A percentile compares a stretch with the other conserved stretches of the same genome.
Conservation (phyloP, 768 basidiomycete species). For the Mycena kentingensis region DNA sequence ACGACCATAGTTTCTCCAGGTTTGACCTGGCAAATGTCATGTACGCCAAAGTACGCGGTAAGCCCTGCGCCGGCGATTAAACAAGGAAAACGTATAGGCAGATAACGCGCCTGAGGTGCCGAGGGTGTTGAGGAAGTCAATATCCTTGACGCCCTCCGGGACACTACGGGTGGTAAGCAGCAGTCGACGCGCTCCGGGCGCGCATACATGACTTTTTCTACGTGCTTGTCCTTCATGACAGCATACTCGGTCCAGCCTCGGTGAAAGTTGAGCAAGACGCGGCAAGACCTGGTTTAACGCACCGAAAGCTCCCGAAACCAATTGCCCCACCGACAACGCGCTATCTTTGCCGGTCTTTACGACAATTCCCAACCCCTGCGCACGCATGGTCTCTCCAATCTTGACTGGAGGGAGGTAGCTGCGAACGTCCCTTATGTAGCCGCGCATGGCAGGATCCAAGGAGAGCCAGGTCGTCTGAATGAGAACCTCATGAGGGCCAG, state of each 20-base stretch:
- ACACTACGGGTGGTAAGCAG: slow-evolving; percentile 37
- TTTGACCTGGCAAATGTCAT: slow-evolving; percentile 79
- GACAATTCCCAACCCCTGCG: slow-evolving; percentile 66
- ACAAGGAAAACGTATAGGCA: not conserved
- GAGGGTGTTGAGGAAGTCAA: slow-evolving; percentile 86
- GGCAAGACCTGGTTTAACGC: slow-evolving; percentile 21
- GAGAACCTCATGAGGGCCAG: slow-evolving; percentile 56
- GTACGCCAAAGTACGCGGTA: slow-evolving; percentile 89
- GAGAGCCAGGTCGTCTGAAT: slow-evolving; percentile 80
- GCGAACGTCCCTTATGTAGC: slow-evolving; percentile 72
- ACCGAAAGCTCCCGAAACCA: slow-evolving; percentile 68
- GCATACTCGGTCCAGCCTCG: slow-evolving; percentile 81
- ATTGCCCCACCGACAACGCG: slow-evolving; percentile 62
- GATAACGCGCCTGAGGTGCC: slow-evolving; percentile 64
- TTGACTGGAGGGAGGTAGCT: slow-evolving; percentile 69
- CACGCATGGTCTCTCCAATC: slow-evolving; percentile 65
- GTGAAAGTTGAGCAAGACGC: not conserved
- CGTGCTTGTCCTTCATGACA: slow-evolving; percentile 53
- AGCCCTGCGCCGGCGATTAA: slow-evolving; percentile 48
- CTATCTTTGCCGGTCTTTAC: slow-evolving; percentile 57
- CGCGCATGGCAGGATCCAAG: slow-evolving; percentile 88
- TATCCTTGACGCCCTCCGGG: slow-evolving; percentile 56
- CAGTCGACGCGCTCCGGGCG: not conserved
- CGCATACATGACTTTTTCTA: slow-evolving; percentile 60
- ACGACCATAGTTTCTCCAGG: slow-evolving; percentile 82